Base-by-base conservation (phyloP, 495 filamentous ascomycete species). In the Aspergillus nanangensis region DNA sequence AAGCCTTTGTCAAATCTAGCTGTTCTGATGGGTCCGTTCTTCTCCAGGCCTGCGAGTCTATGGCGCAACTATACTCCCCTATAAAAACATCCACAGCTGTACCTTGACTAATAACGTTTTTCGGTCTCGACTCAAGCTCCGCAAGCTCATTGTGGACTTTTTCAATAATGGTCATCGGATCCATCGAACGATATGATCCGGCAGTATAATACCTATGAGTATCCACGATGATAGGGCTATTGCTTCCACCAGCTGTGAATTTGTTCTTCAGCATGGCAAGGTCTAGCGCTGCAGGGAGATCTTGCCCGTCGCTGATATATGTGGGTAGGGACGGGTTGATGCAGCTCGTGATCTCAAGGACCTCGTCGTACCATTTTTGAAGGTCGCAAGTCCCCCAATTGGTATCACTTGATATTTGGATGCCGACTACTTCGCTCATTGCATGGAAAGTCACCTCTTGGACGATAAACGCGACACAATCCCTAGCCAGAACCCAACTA, bases 151-250 rank as follows among this genome's bases (percentile, higher is more conserved):
- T 20, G 8, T 24, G 22, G 9, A 75, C 62, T 18, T 67, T 58
- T 8, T 51, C 39, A 45, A 76, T 71, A 41, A 80, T 74, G 22
- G 73, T 52, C 32, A 69, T 65, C 4, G 78, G 76, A 11, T 59
- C 53, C 44, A 69, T 62, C 13, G 35, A 24, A 45, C 67, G 71
- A 57, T 80, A 68, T 9, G 38, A 45, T 38, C 73, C 69, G 11
- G 63, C 51, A 55, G 78, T 63, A 62, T 74, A 81, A 60, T 81
- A 79, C 50, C 62, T 65, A 55, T 80, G 77, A 29, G 76, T 78
- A 46, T 81, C 78, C 18, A 80, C 56, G 10, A 80, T 60, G 7
- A 80, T 61, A 0, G 74, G 75, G 38, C 67, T 73, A 48, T 65
- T 66, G 36, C 60, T 51, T 8, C 32, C 5, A 8, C 24, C 20